Evolutionary conservation across 441 rosid species (phyloP), one percentile per base, ranked within the genome.

Genomic region (Bocquillonia castaneifolia): DNA sequence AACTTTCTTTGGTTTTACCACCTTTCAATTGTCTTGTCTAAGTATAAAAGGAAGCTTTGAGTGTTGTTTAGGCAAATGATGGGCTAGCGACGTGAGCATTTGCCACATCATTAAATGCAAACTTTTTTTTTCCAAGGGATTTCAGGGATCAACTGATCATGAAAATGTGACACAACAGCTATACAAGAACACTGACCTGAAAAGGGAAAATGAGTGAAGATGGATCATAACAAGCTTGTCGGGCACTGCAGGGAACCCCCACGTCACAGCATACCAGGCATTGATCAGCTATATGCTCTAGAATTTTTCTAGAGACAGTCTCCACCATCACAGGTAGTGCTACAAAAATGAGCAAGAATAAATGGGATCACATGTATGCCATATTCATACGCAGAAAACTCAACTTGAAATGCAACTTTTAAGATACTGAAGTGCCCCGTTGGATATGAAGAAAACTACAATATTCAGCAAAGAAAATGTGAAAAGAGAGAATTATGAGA

Each of bases 191-290:
- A 69, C 84, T 70, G 57, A 94, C 99, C 96, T 92, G 98, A 81
- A 94, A 94, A 68, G 93, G 88, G 68, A 90, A 94, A 72, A 94
- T 94, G 74, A 94, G 89, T 66, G 95, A 87, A 37, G 99, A 87
- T 69, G 97, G 94, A 70, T 92, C 95, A 44, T 77, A 65, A 74
- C 99, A 94, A 80, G 94, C 90, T 77, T 85, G 98, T 63, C 90
- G 87, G 39, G 93, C 96, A 62, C 82, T 68, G 79, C 99, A 94
- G 32, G 98, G 93, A 55, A 87, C 70, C 78, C 99, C 98, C n/a
- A 88, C 90, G 67, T 94, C 99, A 76, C 98, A 94, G 79, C 99
- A 94, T 59, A 94, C 61, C 40, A 92, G 94, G 78, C 97, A 94
- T 64, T 85, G 94, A 59, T 88, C 97, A 58, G 86, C 78, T 57